A percentile compares a stretch with the other conserved stretches of the same genome.
phyloP scores from a whole-genome alignment of 352 stramenopile species.

The Pythium sukuiense region DNA sequence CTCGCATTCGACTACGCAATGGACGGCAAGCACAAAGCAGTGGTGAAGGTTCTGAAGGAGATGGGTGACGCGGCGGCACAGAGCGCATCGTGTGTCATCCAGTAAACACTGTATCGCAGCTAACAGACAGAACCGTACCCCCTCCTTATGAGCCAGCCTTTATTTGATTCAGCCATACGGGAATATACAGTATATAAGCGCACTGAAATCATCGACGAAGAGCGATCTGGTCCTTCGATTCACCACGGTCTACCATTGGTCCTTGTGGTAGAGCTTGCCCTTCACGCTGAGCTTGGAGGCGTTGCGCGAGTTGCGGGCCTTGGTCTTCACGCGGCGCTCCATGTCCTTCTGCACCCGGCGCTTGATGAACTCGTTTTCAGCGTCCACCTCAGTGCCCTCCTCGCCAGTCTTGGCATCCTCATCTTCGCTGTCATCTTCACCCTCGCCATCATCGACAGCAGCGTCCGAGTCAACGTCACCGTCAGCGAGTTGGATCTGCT shows the following conservation, averaged over 20 bases:
- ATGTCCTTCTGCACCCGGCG: slow-evolving; percentile 77
- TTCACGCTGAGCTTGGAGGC: slow-evolving; percentile 85
- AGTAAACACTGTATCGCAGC: slow-evolving; percentile 39
- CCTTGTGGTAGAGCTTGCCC: slow-evolving; percentile 82
- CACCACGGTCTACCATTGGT: slow-evolving; percentile 39
- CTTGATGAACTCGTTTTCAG: slow-evolving; percentile 79
- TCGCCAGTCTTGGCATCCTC: slow-evolving; percentile 27
- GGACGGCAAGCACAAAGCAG: slow-evolving; percentile 91
- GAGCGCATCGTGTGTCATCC: slow-evolving; percentile 84
- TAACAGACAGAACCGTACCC: background rate
- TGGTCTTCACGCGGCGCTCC: slow-evolving; percentile 51
- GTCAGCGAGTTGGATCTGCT: slow-evolving; percentile 32
- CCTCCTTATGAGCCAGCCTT: slow-evolving; percentile 8
- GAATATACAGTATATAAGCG: slow-evolving; percentile 26
- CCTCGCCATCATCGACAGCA: slow-evolving; percentile 21
- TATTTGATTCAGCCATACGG: slow-evolving; percentile 16
- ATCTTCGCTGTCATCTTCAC: slow-evolving; percentile 15
- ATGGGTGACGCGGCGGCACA: slow-evolving; percentile 88
- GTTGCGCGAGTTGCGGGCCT: slow-evolving; percentile 70
- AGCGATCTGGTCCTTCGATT: background rate
- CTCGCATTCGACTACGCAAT: slow-evolving; percentile 92
- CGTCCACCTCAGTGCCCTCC: slow-evolving; percentile 39
- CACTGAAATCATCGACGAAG: background rate
- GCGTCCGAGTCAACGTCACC: slow-evolving; percentile 29
- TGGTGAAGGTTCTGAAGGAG: slow-evolving; percentile 92